Percentiles rank a stretch among this genome's conserved stretches.
phyloP scores from a whole-genome alignment of 148 eudicot genomes.

The Arctostaphylos glauca region DNA sequence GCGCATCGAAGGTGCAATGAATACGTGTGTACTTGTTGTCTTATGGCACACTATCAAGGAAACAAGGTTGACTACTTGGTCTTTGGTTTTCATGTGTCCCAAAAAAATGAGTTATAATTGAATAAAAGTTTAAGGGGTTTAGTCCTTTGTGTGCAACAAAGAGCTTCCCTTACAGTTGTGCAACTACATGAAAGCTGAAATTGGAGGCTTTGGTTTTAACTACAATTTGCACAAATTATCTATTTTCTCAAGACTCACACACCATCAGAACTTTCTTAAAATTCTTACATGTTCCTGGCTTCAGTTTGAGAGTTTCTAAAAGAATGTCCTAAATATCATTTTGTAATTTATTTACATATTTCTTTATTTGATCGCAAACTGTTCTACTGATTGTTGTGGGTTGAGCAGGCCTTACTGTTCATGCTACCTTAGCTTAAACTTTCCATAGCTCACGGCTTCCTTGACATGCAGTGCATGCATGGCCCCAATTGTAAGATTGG shows the following conservation, averaged over 20 bases:
- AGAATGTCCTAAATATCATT: background rate
- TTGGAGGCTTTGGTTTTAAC: background rate
- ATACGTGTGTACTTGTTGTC: background rate
- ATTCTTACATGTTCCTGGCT: background rate
- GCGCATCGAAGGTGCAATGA: background rate
- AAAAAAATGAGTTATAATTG: background rate
- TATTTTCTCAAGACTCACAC: background rate
- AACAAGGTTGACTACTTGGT: background rate
- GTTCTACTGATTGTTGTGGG: background rate
- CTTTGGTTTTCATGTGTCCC: background rate
- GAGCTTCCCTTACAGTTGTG: background rate
- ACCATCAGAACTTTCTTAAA: background rate
- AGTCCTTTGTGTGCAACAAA: background rate
- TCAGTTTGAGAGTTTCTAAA: background rate
- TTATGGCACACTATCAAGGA: background rate
- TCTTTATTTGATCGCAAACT: background rate
- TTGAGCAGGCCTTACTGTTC: background rate
- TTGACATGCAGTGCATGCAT: slow-evolving; percentile 87
- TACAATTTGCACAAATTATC: background rate
- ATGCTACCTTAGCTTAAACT: background rate
- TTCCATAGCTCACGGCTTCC: slow-evolving; percentile 10
- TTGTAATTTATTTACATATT: background rate
- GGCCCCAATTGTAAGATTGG: slow-evolving; percentile 94
- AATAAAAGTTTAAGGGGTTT: background rate
- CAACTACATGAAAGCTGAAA: background rate